Evolutionary conservation across 1,139 yeast genomes (phyloP).

Genomic region (Yamadazyma sp.): DNA sequence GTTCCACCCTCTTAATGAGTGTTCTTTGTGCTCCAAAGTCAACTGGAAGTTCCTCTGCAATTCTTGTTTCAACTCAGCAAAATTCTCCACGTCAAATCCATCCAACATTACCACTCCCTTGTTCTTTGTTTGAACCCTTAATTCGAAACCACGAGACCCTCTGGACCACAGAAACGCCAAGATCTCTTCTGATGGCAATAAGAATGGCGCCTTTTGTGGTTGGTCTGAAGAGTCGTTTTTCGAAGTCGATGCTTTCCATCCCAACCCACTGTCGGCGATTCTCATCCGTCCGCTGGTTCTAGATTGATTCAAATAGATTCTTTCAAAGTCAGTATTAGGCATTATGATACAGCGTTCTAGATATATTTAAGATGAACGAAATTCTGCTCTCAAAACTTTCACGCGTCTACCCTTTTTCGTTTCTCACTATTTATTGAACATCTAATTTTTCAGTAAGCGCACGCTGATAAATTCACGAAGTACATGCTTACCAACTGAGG

Average conservation of each 20-base stretch:
- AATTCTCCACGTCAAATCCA: conserved; percentile 86
- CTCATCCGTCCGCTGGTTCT: conserved; percentile 85
- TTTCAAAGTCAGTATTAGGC: conserved; percentile 70
- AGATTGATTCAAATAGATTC: conserved; percentile 86
- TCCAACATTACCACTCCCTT: conserved; percentile 85
- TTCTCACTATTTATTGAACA: too few relatives aligned
- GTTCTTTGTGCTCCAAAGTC: conserved; percentile 79
- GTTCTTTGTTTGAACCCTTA: conserved; percentile 84
- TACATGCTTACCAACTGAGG: too few relatives aligned
- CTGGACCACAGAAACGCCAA: conserved; percentile 86
- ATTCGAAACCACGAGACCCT: conserved; percentile 88
- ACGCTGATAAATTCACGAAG: background rate
- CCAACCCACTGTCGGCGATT: conserved; percentile 91
- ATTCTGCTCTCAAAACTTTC: background rate
- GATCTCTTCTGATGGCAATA: conserved; percentile 83
- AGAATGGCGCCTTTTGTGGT: conserved; percentile 50
- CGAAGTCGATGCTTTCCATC: conserved; percentile 77
- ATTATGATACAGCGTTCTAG: conserved; percentile 23
- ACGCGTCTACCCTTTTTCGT: conserved; percentile 1
- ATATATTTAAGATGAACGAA: background rate
- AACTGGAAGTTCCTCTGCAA: conserved; percentile 74
- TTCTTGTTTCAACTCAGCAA: conserved; percentile 77
- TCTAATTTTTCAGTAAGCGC: conserved; percentile 1
- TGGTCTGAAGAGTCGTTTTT: conserved; percentile 45
- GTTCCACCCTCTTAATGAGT: conserved; percentile 96